phyloP scores from a whole-genome alignment of 2,329 filamentous ascomycete species.

The Phialophora chinensis region DNA sequence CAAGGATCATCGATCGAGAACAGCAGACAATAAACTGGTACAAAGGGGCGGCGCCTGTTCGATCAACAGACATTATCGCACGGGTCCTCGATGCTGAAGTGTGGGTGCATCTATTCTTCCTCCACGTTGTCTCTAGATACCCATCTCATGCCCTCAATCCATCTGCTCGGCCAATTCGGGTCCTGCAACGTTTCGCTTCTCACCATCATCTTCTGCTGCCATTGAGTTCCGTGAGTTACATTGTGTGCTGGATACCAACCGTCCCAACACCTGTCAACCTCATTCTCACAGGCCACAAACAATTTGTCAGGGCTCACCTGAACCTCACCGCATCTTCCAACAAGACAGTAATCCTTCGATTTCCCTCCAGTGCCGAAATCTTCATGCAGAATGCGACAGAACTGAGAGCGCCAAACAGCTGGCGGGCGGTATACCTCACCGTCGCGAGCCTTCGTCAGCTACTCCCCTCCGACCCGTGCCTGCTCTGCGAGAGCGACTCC shows the following conservation, averaged over 20 bases:
- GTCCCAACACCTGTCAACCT: background rate
- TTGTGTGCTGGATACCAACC: background rate
- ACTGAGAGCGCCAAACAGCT: background rate
- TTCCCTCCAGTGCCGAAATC: background rate
- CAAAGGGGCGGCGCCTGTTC: conserved; percentile 1
- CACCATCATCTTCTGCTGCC: background rate
- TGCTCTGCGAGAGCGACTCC: background rate
- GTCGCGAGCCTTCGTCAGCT: background rate
- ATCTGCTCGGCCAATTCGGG: background rate
- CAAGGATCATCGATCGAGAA: conserved; percentile 1
- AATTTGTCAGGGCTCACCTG: conserved; percentile 8
- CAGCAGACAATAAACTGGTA: conserved; percentile 1
- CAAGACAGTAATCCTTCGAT: background rate
- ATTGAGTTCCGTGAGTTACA: background rate
- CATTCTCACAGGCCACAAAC: conserved; percentile 5
- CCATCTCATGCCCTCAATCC: conserved; percentile 1
- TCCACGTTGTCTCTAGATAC: conserved; percentile 8
- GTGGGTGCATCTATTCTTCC: conserved; percentile 8
- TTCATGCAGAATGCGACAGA: background rate
- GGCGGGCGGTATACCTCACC: background rate
- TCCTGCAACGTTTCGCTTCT: background rate
- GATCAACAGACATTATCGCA: background rate
- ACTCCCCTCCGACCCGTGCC: background rate
- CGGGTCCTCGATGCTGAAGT: background rate
- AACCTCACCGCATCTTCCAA: conserved; percentile 1